phyloP scores from a whole-genome alignment of 257 asterid genomes.

The Nicotiana obtusifolia region DNA sequence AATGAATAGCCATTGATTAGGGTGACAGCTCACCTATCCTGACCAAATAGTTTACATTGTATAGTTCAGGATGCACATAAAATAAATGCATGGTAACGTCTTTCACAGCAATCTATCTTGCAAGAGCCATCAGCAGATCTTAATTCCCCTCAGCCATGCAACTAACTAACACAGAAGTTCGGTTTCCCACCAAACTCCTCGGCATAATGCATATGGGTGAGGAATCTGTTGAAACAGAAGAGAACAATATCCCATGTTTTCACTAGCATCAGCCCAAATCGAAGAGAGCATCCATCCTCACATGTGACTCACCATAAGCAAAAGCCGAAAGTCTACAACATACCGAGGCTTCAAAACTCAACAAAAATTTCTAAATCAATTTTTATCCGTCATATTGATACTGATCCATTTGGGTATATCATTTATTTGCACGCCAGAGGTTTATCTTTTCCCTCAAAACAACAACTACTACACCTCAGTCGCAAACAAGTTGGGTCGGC shows the following conservation, averaged over 20 bases:
- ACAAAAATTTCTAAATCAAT: not conserved
- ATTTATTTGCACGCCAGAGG: not conserved
- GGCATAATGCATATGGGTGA: not conserved
- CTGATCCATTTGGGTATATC: not conserved
- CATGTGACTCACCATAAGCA: not conserved
- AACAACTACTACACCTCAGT: too few species aligned
- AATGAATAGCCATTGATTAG: not conserved
- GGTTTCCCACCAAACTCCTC: not conserved
- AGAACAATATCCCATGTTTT: not conserved
- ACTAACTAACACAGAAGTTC: not conserved
- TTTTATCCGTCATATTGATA: not conserved
- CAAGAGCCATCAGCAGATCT: not conserved
- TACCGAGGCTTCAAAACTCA: conserved; percentile 4
- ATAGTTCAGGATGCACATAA: not conserved
- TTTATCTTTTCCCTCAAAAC: not conserved
- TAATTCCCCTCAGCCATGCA: not conserved
- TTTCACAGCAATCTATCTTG: not conserved
- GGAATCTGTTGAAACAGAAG: too few species aligned
- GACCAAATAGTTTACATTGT: not conserved
- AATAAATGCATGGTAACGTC: not conserved
- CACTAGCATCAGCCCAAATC: not conserved
- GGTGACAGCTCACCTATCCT: not conserved
- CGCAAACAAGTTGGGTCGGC: too few species aligned
- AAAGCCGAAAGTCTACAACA: not conserved
- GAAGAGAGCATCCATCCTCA: conserved; percentile 4